phyloP scores from a whole-genome alignment of 192 early-diverging fungal genomes.

The Coemansia pectinata region DNA sequence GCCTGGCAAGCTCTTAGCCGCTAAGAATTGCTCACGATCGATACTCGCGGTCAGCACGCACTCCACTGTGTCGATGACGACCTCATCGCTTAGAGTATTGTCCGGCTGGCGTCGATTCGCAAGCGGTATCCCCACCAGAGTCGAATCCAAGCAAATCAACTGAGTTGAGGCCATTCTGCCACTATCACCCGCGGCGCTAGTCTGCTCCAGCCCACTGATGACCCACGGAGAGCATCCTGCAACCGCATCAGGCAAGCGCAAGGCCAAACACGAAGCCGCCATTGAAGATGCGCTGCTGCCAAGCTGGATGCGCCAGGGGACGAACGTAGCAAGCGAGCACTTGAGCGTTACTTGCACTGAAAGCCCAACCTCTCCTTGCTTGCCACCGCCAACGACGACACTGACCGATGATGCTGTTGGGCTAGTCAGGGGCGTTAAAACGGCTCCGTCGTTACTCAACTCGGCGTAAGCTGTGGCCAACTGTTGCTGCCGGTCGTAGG shows the following conservation, averaged over 20 bases:
- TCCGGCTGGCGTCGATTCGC: neutral
- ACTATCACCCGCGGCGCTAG: neutral
- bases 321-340: slow-evolving; percentile 16
- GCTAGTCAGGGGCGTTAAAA: neutral
- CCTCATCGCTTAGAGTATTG: neutral
- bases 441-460: neutral
- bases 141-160: neutral
- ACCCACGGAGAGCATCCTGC: neutral
- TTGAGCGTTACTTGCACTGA: neutral
- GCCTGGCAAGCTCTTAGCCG: neutral
- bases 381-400: neutral
- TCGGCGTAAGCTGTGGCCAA: neutral
- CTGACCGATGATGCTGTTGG: neutral
- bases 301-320: slow-evolving; percentile 13
- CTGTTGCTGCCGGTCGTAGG: neutral
- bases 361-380: neutral
- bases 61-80: neutral
- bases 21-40: neutral
- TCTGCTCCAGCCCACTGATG: neutral
- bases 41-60: neutral
- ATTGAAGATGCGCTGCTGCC: neutral
- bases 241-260: neutral
- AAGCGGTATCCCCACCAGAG: slow-evolving; percentile 1
- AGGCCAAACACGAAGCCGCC: neutral
- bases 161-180: neutral